A percentile compares a stretch with the other conserved stretches of the same genome.
phyloP scores from a whole-genome alignment of 495 filamentous ascomycete genomes.

The Astrocystis sublimbata region DNA sequence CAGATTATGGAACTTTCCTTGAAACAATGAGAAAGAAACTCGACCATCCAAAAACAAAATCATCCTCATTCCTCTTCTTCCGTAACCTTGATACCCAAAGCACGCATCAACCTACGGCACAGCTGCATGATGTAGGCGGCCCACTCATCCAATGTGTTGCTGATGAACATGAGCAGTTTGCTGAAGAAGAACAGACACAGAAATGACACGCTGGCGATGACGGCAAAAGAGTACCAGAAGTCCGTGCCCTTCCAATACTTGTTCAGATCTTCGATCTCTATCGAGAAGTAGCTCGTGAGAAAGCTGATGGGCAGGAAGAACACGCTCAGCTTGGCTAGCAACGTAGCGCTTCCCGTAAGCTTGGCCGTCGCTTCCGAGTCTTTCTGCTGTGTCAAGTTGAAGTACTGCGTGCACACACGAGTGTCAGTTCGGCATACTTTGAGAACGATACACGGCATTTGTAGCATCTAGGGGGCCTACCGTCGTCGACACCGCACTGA shows the following conservation, averaged over 20 bases:
- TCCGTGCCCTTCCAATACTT: conserved; percentile 58
- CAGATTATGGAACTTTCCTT: no score
- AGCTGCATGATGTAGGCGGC: conserved; percentile 21
- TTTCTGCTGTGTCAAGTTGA: conserved; percentile 84
- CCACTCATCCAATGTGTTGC: conserved; percentile 51
- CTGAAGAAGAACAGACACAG: conserved; percentile 58
- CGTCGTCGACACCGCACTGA: conserved; percentile 73
- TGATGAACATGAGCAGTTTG: conserved; percentile 47
- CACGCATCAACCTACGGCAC: conserved; percentile 13
- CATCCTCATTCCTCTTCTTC: conserved; percentile 16
- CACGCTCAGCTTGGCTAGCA: conserved; percentile 82
- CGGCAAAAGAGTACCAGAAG: conserved; percentile 74
- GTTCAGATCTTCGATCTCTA: conserved; percentile 62
- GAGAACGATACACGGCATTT: neutral
- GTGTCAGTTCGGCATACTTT: neutral
- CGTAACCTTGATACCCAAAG: conserved; percentile 16
- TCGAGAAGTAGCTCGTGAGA: conserved; percentile 82
- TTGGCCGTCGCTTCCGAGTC: conserved; percentile 78
- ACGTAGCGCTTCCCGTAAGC: conserved; percentile 74
- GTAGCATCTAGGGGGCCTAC: conserved; percentile 19
- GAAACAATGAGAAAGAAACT: no score
- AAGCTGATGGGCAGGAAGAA: conserved; percentile 82
- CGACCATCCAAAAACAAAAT: neutral
- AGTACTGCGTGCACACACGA: conserved; percentile 57
- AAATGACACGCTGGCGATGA: conserved; percentile 66